These are phyloP conservation scores for Royoungia palumana DNA, from an alignment of 768 basidiomycete species.

Conservation along the genomic window DNA sequence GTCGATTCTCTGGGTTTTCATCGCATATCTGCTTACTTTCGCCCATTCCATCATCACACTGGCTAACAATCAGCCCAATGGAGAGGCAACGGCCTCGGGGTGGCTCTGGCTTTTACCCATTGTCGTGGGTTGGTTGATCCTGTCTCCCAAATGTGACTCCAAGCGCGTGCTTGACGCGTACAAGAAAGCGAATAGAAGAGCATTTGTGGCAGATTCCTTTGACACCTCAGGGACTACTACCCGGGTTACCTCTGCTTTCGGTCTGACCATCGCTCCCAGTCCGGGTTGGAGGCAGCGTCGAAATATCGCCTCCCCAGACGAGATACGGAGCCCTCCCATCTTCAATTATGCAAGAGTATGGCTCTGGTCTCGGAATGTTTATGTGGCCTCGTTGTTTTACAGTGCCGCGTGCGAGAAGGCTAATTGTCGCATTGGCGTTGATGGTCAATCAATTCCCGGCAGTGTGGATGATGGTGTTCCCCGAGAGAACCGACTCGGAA, in stretches of 20 bases:
- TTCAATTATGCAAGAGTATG: conserved; percentile 25
- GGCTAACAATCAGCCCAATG: conserved; percentile 25
- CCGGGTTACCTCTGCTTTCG: conserved; percentile 3
- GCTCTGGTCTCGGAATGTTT: conserved; percentile 19
- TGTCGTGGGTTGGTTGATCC: conserved; percentile 39
- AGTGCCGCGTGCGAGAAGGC: conserved; percentile 14
- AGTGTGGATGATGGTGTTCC: conserved; percentile 3
- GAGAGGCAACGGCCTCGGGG: conserved; percentile 37
- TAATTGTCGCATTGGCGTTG: conserved; percentile 1
- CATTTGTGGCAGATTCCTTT: not conserved
- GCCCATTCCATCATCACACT: conserved; percentile 16
- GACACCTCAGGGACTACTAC: not conserved
- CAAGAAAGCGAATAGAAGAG: conserved; percentile 10
- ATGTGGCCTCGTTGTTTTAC: conserved; percentile 16
- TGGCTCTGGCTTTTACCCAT: conserved; percentile 46
- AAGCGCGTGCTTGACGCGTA: conserved; percentile 24
- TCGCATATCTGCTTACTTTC: conserved; percentile 36
- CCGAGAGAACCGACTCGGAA: conserved; percentile 17
- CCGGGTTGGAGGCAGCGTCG: not conserved
- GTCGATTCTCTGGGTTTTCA: conserved; percentile 42
- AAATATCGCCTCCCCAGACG: conserved; percentile 20
- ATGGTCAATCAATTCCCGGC: not conserved
- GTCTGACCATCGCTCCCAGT: conserved; percentile 13
- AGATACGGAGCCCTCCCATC: conserved; percentile 21
- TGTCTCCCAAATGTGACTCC: conserved; percentile 40